Evolutionary conservation across 1,284 basidiomycete species (phyloP).

Genomic region (Naganishia albida): DNA sequence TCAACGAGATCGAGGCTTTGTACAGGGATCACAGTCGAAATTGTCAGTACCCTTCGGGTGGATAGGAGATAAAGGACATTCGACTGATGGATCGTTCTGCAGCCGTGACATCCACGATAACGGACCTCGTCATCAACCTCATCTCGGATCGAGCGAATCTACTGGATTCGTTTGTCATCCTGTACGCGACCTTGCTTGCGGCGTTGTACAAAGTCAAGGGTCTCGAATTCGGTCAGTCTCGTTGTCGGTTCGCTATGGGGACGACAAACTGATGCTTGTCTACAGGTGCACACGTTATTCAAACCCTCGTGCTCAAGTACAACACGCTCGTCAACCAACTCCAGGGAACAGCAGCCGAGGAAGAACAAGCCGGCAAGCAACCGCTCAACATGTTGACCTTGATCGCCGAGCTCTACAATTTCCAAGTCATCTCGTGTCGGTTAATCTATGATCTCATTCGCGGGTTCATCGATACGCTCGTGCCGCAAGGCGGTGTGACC

Average conservation of each 20-base stretch:
- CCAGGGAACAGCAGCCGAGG: conserved; percentile 43
- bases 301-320: conserved; percentile 67
- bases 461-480: conserved; percentile 63
- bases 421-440: conserved; percentile 84
- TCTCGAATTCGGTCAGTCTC: conserved; percentile 78
- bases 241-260: conserved; percentile 7
- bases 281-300: conserved; percentile 77
- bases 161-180: conserved; percentile 86
- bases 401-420: conserved; percentile 91
- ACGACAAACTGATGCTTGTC: conserved; percentile 33
- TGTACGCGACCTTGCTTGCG: conserved; percentile 85
- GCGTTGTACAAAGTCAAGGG: conserved; percentile 82
- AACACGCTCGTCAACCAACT: conserved; percentile 43
- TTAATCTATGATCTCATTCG: conserved; percentile 89
- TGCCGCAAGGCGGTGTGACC: conserved; percentile 40
- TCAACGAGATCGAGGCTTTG: conserved; percentile 73
- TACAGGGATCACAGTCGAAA: conserved; percentile 79
- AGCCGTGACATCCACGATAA: conserved; percentile 83
- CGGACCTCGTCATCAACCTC: conserved; percentile 75
- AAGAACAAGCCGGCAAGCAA: conserved; percentile 69
- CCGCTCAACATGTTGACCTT: conserved; percentile 84
- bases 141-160: conserved; percentile 79
- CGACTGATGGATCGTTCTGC: conserved; percentile 23
- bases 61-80: background rate
- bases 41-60: conserved; percentile 58